Evolutionary conservation across 2,329 filamentous ascomycete species (phyloP).

Genomic region (Alternaria alternata): DNA sequence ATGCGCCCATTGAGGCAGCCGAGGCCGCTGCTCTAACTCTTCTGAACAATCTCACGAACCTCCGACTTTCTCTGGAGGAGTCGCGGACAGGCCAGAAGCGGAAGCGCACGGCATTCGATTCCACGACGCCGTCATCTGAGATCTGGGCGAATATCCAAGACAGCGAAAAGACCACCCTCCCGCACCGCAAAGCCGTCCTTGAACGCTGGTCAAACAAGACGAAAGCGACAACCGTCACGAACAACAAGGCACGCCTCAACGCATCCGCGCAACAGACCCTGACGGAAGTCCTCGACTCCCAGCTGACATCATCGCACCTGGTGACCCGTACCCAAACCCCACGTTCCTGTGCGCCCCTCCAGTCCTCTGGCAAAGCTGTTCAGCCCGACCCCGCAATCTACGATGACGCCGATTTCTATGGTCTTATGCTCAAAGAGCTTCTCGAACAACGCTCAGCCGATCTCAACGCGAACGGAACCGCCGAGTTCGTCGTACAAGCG

Average conservation of each 20-base stretch:
- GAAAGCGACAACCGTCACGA: slow-evolving; percentile 65
- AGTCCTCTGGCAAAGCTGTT: slow-evolving; percentile 57
- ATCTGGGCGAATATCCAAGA: slow-evolving; percentile 77
- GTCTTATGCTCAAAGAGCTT: slow-evolving; percentile 88
- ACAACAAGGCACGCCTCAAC: slow-evolving; percentile 65
- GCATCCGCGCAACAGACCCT: slow-evolving; percentile 68
- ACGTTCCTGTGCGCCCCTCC: slow-evolving; percentile 78
- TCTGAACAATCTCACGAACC: slow-evolving; percentile 79
- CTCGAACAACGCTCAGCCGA: slow-evolving; percentile 86
- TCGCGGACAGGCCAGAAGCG: slow-evolving; percentile 67
- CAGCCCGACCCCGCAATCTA: slow-evolving; percentile 66
- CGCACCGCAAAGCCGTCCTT: slow-evolving; percentile 74
- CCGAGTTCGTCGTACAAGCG: slow-evolving; percentile 57
- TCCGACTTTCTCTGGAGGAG: slow-evolving; percentile 69
- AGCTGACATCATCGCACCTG: slow-evolving; percentile 73
- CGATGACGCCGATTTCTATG: slow-evolving; percentile 95
- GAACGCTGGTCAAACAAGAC: slow-evolving; percentile 93
- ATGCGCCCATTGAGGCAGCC: slow-evolving; percentile 71
- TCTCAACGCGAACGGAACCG: slow-evolving; percentile 51
- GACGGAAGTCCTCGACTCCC: slow-evolving; percentile 72
- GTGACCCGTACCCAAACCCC: slow-evolving; percentile 74
- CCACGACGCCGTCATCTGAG: slow-evolving; percentile 66
- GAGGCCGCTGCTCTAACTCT: slow-evolving; percentile 86
- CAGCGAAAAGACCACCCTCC: slow-evolving; percentile 67
- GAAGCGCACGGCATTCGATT: slow-evolving; percentile 60